Percentiles rank a stretch among this genome's conserved stretches.
Conservation (phyloP, 345 rosid species). For the Bruguiera parviflora region DNA sequence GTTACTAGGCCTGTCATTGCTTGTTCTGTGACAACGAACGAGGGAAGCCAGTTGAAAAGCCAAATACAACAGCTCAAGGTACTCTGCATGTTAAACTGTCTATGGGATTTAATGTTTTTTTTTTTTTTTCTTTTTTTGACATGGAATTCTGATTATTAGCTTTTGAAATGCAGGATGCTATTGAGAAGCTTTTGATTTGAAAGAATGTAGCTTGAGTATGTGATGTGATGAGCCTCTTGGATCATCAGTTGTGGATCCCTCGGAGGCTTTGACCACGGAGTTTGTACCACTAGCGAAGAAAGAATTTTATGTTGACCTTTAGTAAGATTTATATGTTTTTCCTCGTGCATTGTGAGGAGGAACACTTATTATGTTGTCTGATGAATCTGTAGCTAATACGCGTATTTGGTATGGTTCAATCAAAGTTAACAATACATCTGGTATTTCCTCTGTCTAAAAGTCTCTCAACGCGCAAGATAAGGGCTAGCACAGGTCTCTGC, state of each 20-base stretch:
- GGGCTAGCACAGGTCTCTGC: no score
- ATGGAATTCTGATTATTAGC: background rate
- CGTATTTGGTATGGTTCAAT: no score
- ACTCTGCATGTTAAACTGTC: background rate
- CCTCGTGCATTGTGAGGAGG: slow-evolving; percentile 1
- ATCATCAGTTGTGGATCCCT: slow-evolving; percentile 30
- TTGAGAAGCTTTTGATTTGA: slow-evolving; percentile 87
- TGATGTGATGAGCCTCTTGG: slow-evolving; percentile 90
- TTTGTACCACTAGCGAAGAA: slow-evolving; percentile 22
- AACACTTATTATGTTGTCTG: no score
- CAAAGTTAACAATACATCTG: no score
- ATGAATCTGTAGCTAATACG: no score
- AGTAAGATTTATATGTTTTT: slow-evolving; percentile 1
- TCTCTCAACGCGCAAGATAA: no score
- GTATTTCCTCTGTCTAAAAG: no score
- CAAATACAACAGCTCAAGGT: slow-evolving; percentile 93
- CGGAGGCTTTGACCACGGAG: slow-evolving; percentile 63
- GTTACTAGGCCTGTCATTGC: slow-evolving; percentile 95
- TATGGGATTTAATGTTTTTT: background rate
- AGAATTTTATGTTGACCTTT: slow-evolving; percentile 3
- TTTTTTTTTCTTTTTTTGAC: background rate
- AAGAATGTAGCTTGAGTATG: slow-evolving; percentile 14
- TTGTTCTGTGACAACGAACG: slow-evolving; percentile 81
- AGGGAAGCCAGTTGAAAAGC: slow-evolving; percentile 77
- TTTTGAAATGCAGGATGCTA: slow-evolving; percentile 70